Base-by-base conservation (phyloP, 139 green algal species). In the Volvox reticuliferus region DNA sequence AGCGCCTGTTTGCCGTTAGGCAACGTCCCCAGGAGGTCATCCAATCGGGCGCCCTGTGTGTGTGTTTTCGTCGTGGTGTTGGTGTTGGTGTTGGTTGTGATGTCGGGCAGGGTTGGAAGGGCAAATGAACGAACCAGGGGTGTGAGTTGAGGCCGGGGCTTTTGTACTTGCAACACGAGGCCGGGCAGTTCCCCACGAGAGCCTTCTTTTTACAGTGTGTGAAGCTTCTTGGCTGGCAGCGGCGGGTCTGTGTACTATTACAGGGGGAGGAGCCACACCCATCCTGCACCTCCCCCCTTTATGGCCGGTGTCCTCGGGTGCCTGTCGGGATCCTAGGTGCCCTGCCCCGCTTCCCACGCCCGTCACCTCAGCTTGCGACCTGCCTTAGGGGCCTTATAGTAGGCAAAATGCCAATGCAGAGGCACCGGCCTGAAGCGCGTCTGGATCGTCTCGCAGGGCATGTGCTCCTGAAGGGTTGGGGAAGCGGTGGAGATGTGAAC, bases 391-490 rank as follows among this genome's bases (percentile, higher is more conserved):
- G 50, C n/a, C 83, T 80, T 88, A 73, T 73, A 88, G 90, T 96
- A 93, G 82, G 94, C 96, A 82, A 97, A 99, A 87, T 97, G 94
- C 98, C 98, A 99, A 44, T 91, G 95, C 69, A 99, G 94, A 13
- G 98, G 98, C n/a, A 99, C 97, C 0, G 98, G 98, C 3, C 98
- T 93, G 93, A 96, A 97, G 21, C 88, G 90, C 0, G 97, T 99
- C n/a, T 95, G 95, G 61, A 99, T 92, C 1, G 97, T 98, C 33
- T 95, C 92, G 82, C 96, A 98, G 21, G 89, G 63, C 36, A 94
- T 93, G 91, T 98, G 97, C 87, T 97, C 96, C 95, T 97, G 93
- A 16, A 26, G 35, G 67, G 62, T 16, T 20, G n/a, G 69, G 22
- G 24, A 67, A 16, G 17, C 1, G 78, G 17, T 14, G 13, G 78